phyloP scores from a whole-genome alignment of 2,329 filamentous ascomycete genomes.

The Neofusicoccum sp. region DNA sequence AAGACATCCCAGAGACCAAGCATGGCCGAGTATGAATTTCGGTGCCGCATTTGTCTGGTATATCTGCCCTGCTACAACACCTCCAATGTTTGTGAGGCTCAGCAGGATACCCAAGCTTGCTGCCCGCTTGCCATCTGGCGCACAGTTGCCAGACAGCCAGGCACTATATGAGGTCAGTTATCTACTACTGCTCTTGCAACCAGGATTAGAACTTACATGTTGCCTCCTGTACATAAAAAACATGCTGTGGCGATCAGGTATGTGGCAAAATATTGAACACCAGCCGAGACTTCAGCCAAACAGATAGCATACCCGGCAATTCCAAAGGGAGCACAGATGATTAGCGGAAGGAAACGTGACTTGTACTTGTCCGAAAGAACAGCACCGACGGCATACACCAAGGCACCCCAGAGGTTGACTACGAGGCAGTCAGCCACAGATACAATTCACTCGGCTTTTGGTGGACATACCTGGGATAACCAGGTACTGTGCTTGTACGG shows the following conservation, averaged over 20 bases:
- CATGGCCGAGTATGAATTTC: conserved; percentile 35
- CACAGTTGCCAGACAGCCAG: conserved; percentile 37
- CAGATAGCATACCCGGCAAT: conserved; percentile 37
- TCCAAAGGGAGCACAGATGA: conserved; percentile 35
- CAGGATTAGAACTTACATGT: conserved; percentile 25
- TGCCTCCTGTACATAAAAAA: conserved; percentile 37
- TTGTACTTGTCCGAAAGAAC: conserved; percentile 42
- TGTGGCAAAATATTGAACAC: conserved; percentile 35
- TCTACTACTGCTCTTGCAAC: background rate
- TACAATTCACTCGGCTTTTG: too few species aligned
- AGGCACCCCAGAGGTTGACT: conserved; percentile 45
- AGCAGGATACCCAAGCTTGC: conserved; percentile 35
- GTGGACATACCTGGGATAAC: conserved; percentile 25
- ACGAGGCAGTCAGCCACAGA: background rate
- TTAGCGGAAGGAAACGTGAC: conserved; percentile 41
- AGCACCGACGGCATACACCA: conserved; percentile 45
- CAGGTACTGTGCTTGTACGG: conserved; percentile 39
- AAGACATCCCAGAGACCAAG: conserved; percentile 41
- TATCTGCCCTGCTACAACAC: conserved; percentile 37
- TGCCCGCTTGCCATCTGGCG: conserved; percentile 37
- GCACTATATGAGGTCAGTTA: conserved; percentile 20
- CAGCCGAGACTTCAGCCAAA: conserved; percentile 30
- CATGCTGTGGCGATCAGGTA: conserved; percentile 38
- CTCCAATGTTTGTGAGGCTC: conserved; percentile 38
- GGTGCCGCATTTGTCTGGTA: conserved; percentile 35